Evolutionary conservation across 352 stramenopile genomes (phyloP), one percentile per base, ranked within the genome.

Genomic region (Phytophthora ohioensis): DNA sequence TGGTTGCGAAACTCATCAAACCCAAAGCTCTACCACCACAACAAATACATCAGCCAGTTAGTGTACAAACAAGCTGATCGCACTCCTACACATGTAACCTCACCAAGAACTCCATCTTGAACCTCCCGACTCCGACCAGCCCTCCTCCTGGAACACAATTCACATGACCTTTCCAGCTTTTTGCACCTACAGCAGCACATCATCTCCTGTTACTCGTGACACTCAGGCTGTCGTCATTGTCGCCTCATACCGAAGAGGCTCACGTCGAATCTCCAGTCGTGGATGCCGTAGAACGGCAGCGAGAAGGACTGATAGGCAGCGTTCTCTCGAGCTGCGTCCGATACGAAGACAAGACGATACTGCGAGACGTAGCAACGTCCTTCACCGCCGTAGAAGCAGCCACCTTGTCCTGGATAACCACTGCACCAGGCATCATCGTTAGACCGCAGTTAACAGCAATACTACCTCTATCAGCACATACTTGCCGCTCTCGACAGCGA

Each of bases 1-100:
- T 93, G 87, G 45, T 77, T 86, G 41, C 75, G 83, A 54, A 94
- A 93, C 55, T 94, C 85, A 13, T 94, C 84, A 65, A 92, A 93
- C 2, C 87, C 87, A 48, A 89, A 70, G 52, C 75, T 85, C 87
- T 94, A 51, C 31, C 30, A 66, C 2, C 32, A 57, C 31, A 43
- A 9, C 36, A 59, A 46, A 13, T 38, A 60, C 15, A 30, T 12
- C 2, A 63, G 7, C 43, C 13, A 75, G 45, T 61, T 52, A 65
- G 35, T 38, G 17, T n/a, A 30, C 5, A 42, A 31, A 56, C 27
- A 12, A 38, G 47, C 11, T 45, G n/a, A 56, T 36, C 35, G 31
- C 15, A 38, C 3, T 34, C 63, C 21, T 31, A 55, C 31, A 57
- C 13, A 49, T n/a, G n/a, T n/a, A 61, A 7, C 43, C 45, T 45